Evolutionary conservation across 2,329 filamentous ascomycete species (phyloP).

Genomic region (Epichloe sibirici): DNA sequence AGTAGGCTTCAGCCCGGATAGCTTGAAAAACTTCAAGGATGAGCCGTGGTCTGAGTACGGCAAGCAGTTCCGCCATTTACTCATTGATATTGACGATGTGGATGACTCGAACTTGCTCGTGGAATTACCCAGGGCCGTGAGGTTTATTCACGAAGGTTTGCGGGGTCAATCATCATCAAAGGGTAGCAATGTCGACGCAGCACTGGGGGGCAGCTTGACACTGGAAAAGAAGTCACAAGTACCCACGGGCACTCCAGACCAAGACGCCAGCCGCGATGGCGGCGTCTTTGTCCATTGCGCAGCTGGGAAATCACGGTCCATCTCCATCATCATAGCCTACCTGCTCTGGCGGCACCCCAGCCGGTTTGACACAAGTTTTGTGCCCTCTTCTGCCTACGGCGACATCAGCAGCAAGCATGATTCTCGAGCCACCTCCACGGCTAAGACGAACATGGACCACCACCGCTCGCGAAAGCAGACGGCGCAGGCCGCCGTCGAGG

Average conservation of each 20-base stretch:
- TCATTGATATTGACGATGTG: slow-evolving; percentile 80
- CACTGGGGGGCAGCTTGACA: background rate
- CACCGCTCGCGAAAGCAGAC: slow-evolving; percentile 19
- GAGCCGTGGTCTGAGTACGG: slow-evolving; percentile 36
- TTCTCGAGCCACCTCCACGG: background rate
- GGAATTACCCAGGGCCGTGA: slow-evolving; percentile 65
- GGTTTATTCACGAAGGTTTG: slow-evolving; percentile 72
- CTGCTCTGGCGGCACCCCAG: slow-evolving; percentile 57
- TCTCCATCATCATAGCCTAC: slow-evolving; percentile 73
- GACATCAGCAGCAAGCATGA: slow-evolving; percentile 3
- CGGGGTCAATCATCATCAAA: slow-evolving; percentile 7
- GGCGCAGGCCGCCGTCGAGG: slow-evolving; percentile 35
- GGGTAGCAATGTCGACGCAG: background rate
- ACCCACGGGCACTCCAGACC: background rate
- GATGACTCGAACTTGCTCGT: slow-evolving; percentile 79
- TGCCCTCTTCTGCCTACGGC: slow-evolving; percentile 14
- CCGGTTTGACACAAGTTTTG: slow-evolving; percentile 32
- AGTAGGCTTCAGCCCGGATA: slow-evolving; percentile 38
- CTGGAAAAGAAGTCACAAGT: background rate
- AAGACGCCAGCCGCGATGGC: slow-evolving; percentile 13
- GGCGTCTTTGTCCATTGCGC: slow-evolving; percentile 60
- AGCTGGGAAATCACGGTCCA: slow-evolving; percentile 91
- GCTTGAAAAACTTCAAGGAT: slow-evolving; percentile 32
- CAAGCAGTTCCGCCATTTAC: slow-evolving; percentile 56
- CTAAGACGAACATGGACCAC: slow-evolving; percentile 4